Evolutionary conservation across 2,329 filamentous ascomycete genomes (phyloP).

Genomic region (Alternaria viburni): DNA sequence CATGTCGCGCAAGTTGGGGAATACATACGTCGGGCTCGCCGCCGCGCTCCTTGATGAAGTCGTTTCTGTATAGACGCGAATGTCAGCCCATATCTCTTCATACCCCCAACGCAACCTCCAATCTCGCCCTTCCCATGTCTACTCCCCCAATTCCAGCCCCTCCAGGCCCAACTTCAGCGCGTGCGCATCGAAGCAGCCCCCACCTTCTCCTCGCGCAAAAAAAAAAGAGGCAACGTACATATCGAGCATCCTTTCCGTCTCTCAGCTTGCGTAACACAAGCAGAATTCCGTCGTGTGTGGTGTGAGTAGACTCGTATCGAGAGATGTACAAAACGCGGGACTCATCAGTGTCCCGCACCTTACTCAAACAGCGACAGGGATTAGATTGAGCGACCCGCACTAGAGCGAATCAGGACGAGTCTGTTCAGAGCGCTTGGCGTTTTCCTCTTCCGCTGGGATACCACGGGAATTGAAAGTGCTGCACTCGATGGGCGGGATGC

Average conservation of each 20-base stretch:
- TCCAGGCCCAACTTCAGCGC: neutral
- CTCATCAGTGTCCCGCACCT: constrained; percentile 14
- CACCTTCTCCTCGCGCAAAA: neutral
- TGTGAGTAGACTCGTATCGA: constrained; percentile 5
- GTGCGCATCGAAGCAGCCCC: neutral
- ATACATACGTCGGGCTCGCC: constrained; percentile 74
- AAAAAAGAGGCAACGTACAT: constrained; percentile 22
- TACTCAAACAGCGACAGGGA: constrained; percentile 11
- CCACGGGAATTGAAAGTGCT: neutral
- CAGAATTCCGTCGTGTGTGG: constrained; percentile 22
- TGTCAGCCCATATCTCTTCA: constrained; percentile 15
- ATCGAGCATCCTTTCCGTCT: constrained; percentile 38
- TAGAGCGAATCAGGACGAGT: neutral
- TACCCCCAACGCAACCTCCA: neutral
- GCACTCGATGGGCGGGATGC: constrained; percentile 1
- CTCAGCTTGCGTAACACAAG: neutral
- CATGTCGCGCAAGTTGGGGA: neutral
- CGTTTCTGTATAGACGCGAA: constrained; percentile 50
- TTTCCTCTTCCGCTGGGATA: neutral
- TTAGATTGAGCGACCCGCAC: constrained; percentile 7
- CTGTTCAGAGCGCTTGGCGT: neutral
- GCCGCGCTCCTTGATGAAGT: constrained; percentile 75
- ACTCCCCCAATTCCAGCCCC: neutral
- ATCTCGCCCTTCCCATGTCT: neutral
- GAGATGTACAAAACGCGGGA: constrained; percentile 8